These are phyloP conservation scores for Pugionium dolabratum DNA, from an alignment of 345 rosid genomes.

Conservation along the genomic window DNA sequence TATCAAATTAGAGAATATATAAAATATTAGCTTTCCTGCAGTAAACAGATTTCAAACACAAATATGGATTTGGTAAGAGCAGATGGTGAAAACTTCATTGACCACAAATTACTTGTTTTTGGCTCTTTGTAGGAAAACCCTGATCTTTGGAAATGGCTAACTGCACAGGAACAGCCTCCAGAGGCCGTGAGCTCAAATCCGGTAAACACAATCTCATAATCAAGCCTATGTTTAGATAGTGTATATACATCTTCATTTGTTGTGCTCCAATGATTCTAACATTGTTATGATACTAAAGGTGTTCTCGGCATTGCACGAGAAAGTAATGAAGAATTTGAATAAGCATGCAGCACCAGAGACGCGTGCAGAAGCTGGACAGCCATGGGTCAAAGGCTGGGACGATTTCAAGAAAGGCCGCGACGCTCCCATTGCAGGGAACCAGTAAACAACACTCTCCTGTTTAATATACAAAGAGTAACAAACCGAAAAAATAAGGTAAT, in stretches of 20 bases:
- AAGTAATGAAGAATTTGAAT: slow-evolving; percentile 52
- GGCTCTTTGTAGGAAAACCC: slow-evolving; percentile 76
- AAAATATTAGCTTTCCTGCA: not conserved
- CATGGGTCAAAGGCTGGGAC: slow-evolving; percentile 49
- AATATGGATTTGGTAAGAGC: not conserved
- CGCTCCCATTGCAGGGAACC: slow-evolving; percentile 40
- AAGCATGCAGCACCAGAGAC: slow-evolving; percentile 44
- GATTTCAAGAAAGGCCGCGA: slow-evolving; percentile 47
- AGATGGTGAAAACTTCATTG: not conserved
- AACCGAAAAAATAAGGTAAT: not conserved
- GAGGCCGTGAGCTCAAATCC: slow-evolving; percentile 69
- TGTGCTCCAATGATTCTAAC: slow-evolving; percentile 1
- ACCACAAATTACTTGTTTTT: not conserved
- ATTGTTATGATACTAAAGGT: slow-evolving; percentile 48
- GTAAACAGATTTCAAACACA: not conserved
- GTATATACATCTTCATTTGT: not conserved
- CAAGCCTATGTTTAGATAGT: not conserved
- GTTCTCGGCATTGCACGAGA: slow-evolving; percentile 62
- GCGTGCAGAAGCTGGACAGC: slow-evolving; percentile 42
- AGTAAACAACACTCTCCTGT: slow-evolving; percentile 4
- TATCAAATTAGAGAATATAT: not conserved
- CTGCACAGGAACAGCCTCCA: slow-evolving; percentile 84
- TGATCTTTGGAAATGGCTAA: slow-evolving; percentile 95
- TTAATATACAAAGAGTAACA: slow-evolving; percentile 2
- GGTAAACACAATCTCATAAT: slow-evolving; percentile 44